Percentiles rank a stretch among this genome's conserved stretches.
Conservation (phyloP, 148 eudicot genomes). For the Rhododendron molle region DNA sequence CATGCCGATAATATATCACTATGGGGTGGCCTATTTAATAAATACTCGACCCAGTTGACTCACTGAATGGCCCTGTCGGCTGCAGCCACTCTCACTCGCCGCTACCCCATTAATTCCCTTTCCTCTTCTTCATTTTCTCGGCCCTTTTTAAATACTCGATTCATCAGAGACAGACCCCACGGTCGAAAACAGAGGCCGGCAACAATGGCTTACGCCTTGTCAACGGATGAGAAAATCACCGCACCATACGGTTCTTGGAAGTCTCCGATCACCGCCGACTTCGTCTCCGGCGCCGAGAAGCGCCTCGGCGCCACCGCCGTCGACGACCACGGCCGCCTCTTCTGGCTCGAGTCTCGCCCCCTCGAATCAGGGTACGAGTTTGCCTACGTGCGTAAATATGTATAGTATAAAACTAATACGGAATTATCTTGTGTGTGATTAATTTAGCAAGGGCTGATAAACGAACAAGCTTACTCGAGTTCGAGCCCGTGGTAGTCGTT, state of each 20-base stretch:
- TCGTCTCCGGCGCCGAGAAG: slow-evolving; percentile 63
- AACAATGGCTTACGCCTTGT: slow-evolving; percentile 14
- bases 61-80: slow-evolving; percentile 19
- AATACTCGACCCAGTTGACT: not conserved
- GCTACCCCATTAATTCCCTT: not conserved
- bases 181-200: not conserved
- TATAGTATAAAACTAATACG: not conserved
- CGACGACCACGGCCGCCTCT: slow-evolving; percentile 57
- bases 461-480: too few relatives aligned
- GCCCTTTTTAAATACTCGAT: not conserved
- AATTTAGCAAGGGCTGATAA: not conserved
- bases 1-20: too few relatives aligned
- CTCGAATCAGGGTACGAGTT: slow-evolving; percentile 66
- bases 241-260: slow-evolving; percentile 91
- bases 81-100: slow-evolving; percentile 18
- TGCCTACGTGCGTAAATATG: not conserved
- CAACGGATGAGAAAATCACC: slow-evolving; percentile 26
- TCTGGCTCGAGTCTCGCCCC: slow-evolving; percentile 88
- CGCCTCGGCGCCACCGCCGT: slow-evolving; percentile 72
- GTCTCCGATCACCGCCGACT: slow-evolving; percentile 83
- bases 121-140: not conserved
- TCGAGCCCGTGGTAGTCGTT: too few relatives aligned
- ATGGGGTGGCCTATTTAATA: too few relatives aligned
- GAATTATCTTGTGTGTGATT: not conserved
- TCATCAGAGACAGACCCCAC: not conserved